Percentiles rank a stretch among this genome's conserved stretches.
Evolutionary conservation across 192 early-diverging fungal species (phyloP).

Genomic region (Mortierella alpina): DNA sequence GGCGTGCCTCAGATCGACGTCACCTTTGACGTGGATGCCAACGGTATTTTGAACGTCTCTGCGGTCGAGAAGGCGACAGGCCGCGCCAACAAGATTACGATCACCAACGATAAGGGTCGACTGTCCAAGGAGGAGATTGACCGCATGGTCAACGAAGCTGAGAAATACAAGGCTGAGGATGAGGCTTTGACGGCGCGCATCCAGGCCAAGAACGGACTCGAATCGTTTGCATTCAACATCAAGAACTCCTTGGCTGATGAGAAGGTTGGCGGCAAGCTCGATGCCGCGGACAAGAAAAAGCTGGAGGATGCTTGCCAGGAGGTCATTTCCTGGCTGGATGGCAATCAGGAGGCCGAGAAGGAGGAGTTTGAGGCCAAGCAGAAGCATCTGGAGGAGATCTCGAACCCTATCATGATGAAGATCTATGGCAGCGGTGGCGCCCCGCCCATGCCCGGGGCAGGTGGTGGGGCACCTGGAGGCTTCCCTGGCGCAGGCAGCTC

Average conservation of each 20-base stretch:
- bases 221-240: conserved; percentile 91
- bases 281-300: conserved; percentile 86
- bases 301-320: conserved; percentile 86
- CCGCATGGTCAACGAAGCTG: conserved; percentile 91
- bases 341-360: conserved; percentile 90
- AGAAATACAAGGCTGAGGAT: conserved; percentile 96
- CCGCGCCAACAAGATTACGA: conserved; percentile 93
- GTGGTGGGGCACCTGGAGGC: conserved; percentile 76
- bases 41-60: conserved; percentile 93
- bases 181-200: conserved; percentile 88
- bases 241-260: conserved; percentile 76
- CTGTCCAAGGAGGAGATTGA: conserved; percentile 97
- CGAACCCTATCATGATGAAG: conserved; percentile 97
- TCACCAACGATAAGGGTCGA: conserved; percentile 98
- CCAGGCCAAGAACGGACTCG: conserved; percentile 87
- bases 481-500: conserved; percentile 59
- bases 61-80: conserved; percentile 93
- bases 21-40: conserved; percentile 95
- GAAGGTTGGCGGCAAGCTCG: conserved; percentile 85
- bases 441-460: conserved; percentile 71
- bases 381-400: conserved; percentile 92
- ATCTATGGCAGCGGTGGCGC: conserved; percentile 85
- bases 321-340: conserved; percentile 92
- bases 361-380: conserved; percentile 94
- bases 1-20: conserved; percentile 97